phyloP scores from a whole-genome alignment of 2,329 filamentous ascomycete genomes.

The Calonectria henricotiae region DNA sequence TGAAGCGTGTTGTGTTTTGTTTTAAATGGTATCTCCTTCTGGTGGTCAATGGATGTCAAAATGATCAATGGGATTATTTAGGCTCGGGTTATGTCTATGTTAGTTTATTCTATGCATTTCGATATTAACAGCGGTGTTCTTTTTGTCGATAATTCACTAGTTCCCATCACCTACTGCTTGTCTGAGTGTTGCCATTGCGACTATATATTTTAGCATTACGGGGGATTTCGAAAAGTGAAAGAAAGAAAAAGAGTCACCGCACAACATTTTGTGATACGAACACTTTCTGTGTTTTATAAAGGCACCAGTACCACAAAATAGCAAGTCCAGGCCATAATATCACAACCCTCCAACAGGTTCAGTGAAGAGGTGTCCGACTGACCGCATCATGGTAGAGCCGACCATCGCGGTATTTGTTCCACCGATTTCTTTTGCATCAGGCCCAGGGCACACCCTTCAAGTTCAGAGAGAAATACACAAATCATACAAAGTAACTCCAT shows the following conservation, averaged over 20 bases:
- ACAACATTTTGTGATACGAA: no score
- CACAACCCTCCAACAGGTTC: background rate
- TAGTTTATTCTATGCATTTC: conserved; percentile 9
- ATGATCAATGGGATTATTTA: background rate
- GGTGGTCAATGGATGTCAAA: background rate
- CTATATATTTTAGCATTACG: no score
- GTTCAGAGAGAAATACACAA: background rate
- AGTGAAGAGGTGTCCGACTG: background rate
- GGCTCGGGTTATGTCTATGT: background rate
- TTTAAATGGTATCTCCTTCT: conserved; percentile 5
- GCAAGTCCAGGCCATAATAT: background rate
- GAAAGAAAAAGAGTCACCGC: no score
- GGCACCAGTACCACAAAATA: background rate
- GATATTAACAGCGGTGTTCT: background rate
- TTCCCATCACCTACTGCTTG: background rate
- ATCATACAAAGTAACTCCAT: conserved; percentile 9
- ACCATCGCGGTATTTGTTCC: conserved; percentile 17
- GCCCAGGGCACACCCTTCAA: background rate
- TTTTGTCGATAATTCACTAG: background rate
- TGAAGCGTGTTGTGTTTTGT: conserved; percentile 4
- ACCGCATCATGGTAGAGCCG: background rate
- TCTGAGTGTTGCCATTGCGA: background rate
- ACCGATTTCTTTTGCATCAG: background rate
- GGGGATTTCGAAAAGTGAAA: no score
- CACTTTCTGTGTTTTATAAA: no score